These are phyloP conservation scores for Solanum etuberosum DNA, from an alignment of 257 asterid species.

Conservation along the genomic window DNA sequence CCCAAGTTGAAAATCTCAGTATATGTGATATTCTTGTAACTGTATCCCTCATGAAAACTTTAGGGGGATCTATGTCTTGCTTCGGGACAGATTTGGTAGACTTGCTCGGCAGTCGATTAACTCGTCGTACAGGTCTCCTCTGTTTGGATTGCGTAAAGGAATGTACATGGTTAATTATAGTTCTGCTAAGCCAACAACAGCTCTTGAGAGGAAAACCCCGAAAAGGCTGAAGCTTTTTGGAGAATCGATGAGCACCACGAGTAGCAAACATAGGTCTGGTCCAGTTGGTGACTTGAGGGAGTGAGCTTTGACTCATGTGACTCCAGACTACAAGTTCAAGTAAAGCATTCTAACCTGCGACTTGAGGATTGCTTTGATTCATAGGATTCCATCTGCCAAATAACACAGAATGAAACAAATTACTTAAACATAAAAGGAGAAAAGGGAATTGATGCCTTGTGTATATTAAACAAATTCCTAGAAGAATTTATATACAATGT, in stretches of 20 bases:
- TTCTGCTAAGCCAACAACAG: conserved; percentile 9
- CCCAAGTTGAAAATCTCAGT: conserved; percentile 74
- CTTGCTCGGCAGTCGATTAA: conserved; percentile 8
- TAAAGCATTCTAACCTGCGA: neutral
- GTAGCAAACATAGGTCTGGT: conserved; percentile 23
- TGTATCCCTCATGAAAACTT: conserved; percentile 36
- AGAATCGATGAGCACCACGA: conserved; percentile 16
- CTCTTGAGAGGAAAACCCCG: conserved; percentile 3
- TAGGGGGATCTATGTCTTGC: conserved; percentile 11
- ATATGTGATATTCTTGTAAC: conserved; percentile 46
- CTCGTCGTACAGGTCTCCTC: conserved; percentile 14
- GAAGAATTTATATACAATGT: neutral
- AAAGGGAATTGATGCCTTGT: neutral
- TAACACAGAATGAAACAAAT: neutral
- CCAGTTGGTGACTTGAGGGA: neutral
- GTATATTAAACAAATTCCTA: neutral
- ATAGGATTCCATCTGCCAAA: neutral
- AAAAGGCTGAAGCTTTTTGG: conserved; percentile 19
- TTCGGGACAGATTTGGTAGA: conserved; percentile 17
- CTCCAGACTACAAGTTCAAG: neutral
- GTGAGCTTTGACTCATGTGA: neutral
- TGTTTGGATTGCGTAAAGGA: conserved; percentile 1
- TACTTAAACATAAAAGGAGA: neutral
- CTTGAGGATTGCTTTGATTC: neutral
- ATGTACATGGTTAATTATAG: neutral